Evolutionary conservation across 2,329 filamentous ascomycete species (phyloP).

Genomic region (Xylariaceae sp.): DNA sequence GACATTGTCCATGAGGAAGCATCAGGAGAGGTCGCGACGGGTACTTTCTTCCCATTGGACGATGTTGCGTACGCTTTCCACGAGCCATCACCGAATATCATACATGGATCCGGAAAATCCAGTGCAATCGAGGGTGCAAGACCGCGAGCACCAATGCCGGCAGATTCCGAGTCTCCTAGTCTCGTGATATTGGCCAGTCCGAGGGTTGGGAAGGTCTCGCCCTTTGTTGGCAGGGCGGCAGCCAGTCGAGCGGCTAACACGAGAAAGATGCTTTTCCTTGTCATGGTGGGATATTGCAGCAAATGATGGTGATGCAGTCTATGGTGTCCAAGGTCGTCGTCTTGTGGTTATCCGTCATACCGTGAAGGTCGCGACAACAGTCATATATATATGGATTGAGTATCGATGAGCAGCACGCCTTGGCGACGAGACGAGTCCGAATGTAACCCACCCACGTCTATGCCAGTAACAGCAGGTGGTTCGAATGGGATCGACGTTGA

Average conservation of each 20-base stretch:
- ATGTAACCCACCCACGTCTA: conserved; percentile 2
- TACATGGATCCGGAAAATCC: conserved; percentile 29
- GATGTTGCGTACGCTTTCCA: conserved; percentile 32
- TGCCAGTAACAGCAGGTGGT: neutral
- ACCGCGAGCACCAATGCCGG: conserved; percentile 21
- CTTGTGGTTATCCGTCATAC: neutral
- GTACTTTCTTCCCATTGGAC: conserved; percentile 26
- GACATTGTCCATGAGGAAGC: conserved; percentile 27
- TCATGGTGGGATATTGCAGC: conserved; percentile 6
- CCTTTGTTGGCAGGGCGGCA: conserved; percentile 20
- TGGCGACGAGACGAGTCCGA: conserved; percentile 2
- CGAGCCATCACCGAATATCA: conserved; percentile 29
- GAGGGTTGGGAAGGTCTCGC: conserved; percentile 19
- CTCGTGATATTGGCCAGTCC: conserved; percentile 27
- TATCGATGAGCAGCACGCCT: neutral
- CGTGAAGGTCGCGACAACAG: neutral
- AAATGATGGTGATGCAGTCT: neutral
- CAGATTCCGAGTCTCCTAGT: conserved; percentile 17
- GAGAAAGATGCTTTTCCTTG: conserved; percentile 27
- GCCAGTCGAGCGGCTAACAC: conserved; percentile 22
- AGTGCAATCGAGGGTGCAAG: conserved; percentile 23
- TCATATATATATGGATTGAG: conserved; percentile 9
- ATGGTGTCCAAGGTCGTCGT: neutral
- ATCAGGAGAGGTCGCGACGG: conserved; percentile 28
- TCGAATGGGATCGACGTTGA: neutral